Conservation (phyloP, 495 filamentous ascomycete species). For the Hyaloscypha hepaticicola region DNA sequence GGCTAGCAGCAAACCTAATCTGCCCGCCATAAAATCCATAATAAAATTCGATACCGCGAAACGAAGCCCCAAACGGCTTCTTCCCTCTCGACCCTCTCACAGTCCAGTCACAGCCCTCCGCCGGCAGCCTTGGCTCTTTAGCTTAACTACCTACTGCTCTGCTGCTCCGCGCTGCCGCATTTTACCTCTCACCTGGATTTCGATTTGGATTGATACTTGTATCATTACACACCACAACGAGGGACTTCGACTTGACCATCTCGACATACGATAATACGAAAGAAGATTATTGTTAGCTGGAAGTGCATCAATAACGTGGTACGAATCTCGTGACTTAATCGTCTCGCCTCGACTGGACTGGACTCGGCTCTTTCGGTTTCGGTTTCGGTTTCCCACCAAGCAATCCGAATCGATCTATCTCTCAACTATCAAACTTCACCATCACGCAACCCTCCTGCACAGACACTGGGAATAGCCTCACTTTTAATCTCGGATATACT, state of each 20-base stretch:
- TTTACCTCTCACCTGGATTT: not conserved
- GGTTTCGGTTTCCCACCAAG: no score
- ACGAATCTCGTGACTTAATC: not conserved
- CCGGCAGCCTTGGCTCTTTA: not conserved
- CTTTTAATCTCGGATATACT: not conserved
- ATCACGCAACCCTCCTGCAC: not conserved
- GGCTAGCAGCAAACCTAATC: constrained; percentile 2
- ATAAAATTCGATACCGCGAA: not conserved
- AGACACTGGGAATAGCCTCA: not conserved
- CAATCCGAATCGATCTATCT: not conserved
- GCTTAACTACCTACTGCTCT: not conserved
- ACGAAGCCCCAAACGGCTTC: not conserved
- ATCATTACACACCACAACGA: not conserved
- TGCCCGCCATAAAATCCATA: not conserved
- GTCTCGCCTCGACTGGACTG: not conserved
- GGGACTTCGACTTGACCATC: not conserved
- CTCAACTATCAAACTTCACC: not conserved
- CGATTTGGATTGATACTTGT: not conserved
- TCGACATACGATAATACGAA: not conserved
- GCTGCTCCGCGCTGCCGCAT: not conserved
- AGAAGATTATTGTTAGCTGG: not conserved
- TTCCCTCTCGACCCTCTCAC: not conserved
- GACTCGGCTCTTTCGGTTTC: not conserved
- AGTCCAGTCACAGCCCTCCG: not conserved
- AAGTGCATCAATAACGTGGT: not conserved